Evolutionary conservation across 352 stramenopile species (phyloP).

Genomic region (Globisporangium cederbergense): DNA sequence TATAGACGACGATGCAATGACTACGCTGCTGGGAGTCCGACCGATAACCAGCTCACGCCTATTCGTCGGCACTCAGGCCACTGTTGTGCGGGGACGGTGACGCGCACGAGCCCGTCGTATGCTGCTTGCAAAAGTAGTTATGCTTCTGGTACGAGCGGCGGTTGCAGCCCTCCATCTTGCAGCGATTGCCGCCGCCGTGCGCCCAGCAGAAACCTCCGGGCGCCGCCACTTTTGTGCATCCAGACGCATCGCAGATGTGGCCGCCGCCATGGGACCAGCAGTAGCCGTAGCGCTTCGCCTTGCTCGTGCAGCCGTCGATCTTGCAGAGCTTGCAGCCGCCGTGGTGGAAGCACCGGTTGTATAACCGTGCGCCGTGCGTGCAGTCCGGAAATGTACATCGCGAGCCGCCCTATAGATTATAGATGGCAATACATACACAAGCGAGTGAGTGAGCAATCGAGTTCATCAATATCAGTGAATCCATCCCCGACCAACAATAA

Average conservation of each 20-base stretch:
- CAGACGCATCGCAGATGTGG: slow-evolving; percentile 47
- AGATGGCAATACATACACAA: neutral
- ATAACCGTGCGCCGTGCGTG: slow-evolving; percentile 50
- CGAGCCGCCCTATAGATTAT: slow-evolving; percentile 29
- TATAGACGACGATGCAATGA: no score
- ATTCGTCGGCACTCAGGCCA: slow-evolving; percentile 3
- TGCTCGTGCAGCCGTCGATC: slow-evolving; percentile 54
- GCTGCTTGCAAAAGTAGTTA: slow-evolving; percentile 69
- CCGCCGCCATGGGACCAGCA: slow-evolving; percentile 70
- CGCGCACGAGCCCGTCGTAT: slow-evolving; percentile 17
- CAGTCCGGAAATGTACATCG: slow-evolving; percentile 58
- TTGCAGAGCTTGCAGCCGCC: slow-evolving; percentile 66
- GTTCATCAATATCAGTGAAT: neutral
- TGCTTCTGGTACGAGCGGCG: slow-evolving; percentile 67
- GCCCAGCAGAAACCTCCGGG: slow-evolving; percentile 67
- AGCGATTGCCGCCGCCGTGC: slow-evolving; percentile 68
- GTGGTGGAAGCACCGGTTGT: slow-evolving; percentile 69
- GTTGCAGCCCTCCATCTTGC: slow-evolving; percentile 66
- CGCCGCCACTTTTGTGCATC: slow-evolving; percentile 63
- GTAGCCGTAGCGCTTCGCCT: slow-evolving; percentile 69
- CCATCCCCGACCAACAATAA: neutral
- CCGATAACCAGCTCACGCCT: no score
- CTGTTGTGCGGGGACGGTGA: neutral
- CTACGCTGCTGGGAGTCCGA: no score
- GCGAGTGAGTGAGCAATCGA: neutral